These are phyloP conservation scores for Saccharomycopsis sp. DNA, from an alignment of 805 yeast species.

Conservation along the genomic window DNA sequence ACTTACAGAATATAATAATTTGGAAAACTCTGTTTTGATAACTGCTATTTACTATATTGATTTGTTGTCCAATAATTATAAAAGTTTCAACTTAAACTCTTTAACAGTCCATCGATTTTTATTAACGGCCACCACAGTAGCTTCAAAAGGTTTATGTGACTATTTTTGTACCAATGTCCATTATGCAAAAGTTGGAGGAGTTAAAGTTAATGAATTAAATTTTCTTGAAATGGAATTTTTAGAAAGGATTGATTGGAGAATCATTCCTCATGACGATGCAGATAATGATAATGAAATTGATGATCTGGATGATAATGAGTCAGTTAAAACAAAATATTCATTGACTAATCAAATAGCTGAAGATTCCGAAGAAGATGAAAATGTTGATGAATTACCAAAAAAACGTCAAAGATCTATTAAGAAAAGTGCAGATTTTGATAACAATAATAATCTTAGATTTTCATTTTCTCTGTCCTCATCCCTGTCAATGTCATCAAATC, in stretches of 20 bases:
- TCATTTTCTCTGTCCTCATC: neutral
- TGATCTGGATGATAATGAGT: neutral
- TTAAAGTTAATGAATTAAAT: conserved; percentile 72
- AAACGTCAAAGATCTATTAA: neutral
- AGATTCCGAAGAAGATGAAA: too few species aligned
- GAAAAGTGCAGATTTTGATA: neutral
- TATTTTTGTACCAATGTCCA: conserved; percentile 89
- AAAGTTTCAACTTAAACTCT: conserved; percentile 75
- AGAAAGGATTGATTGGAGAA: conserved; percentile 66
- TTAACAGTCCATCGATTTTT: conserved; percentile 89
- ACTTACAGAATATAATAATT: conserved; percentile 70
- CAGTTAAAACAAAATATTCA: too few species aligned
- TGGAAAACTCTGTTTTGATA: conserved; percentile 74
- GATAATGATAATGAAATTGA: conserved; percentile 6
- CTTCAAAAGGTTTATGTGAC: conserved; percentile 86
- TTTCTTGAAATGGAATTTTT: conserved; percentile 83
- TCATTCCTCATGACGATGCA: conserved; percentile 43
- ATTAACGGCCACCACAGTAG: conserved; percentile 82
- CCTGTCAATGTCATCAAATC: too few species aligned
- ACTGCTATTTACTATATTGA: conserved; percentile 88
- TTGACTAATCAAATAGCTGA: too few species aligned
- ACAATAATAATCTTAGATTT: neutral
- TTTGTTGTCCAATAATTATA: conserved; percentile 64
- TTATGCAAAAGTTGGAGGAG: conserved; percentile 94
- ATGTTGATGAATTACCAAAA: neutral